Base-by-base conservation (phyloP, 345 rosid genomes). In the Populus pruinosa region DNA sequence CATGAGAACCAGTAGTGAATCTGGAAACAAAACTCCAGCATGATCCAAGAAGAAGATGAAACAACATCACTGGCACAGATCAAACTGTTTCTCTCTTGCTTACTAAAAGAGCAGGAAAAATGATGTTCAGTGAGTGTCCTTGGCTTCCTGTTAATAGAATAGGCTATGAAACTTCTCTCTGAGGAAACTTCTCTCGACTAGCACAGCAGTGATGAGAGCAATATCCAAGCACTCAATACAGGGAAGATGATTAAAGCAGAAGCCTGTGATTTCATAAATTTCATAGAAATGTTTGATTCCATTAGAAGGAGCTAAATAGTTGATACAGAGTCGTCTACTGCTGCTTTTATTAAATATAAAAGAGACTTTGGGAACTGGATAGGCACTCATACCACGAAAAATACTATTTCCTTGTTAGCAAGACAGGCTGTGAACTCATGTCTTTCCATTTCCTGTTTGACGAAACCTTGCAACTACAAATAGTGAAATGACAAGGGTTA, bases 181-280 rank as follows among this genome's bases (percentile, higher is more conserved):
- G 33, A 36, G 69, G 62, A 72, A 50, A 67, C 27, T 39, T 59
- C 72, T 77, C 65, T 55, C 65, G 69, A 65, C 83, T 65, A 81
- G 67, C 59, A 41, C 27, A 84, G 72, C 50, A 74, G 72, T 36
- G 90, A 80, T 5, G 85, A 80, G 14, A 86, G 87, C 81, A 88
- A 79, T 82, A 86, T 27, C 93, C 90, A 90, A 23, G 88, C 93
- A 73, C 93, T 79, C 84, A 90, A 80, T 83, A 88, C 67, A 0
- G 97, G 97, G 84, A 94, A 88, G 35, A 88, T 78, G 29, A 91
- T 83, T 53, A 91, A 7, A 29, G 93, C 95, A 81, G 95, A 93
- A 49, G 94, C 98, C 98, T 94, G 88, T 71, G 70, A 85, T 76
- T 65, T 63, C 27, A 81, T 9, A 68, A 63, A 76, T 77, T 43